phyloP scores from a whole-genome alignment of 257 asterid species.

The Penstemon davidsonii region DNA sequence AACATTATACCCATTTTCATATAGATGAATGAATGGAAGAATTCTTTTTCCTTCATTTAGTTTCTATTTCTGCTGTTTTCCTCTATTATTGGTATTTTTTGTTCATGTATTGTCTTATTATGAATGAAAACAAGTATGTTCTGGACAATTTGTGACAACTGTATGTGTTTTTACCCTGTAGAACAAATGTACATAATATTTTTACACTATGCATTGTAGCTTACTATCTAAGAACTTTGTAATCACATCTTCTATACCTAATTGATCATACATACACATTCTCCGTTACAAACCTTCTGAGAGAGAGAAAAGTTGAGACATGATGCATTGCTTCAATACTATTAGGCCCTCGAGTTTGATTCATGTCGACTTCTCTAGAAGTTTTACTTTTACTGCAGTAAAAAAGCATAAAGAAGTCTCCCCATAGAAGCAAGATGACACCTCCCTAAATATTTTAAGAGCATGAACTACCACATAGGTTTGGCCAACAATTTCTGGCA shows the following conservation, averaged over 20 bases:
- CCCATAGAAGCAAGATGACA: slow-evolving; percentile 40
- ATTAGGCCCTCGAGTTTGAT: slow-evolving; percentile 35
- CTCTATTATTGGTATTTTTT: too few species aligned
- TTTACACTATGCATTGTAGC: too few species aligned
- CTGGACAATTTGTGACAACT: too few species aligned
- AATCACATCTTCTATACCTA: not conserved
- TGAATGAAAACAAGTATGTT: too few species aligned
- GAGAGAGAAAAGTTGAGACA: slow-evolving; percentile 37
- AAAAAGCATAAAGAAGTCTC: slow-evolving; percentile 35
- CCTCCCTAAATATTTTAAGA: slow-evolving; percentile 40
- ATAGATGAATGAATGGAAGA: too few species aligned
- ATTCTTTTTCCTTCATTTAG: too few species aligned
- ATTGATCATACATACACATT: slow-evolving; percentile 23
- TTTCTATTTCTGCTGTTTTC: too few species aligned
- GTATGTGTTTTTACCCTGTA: too few species aligned
- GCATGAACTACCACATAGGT: slow-evolving; percentile 32
- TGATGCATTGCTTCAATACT: slow-evolving; percentile 43
- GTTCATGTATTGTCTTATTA: too few species aligned
- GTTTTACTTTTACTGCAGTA: slow-evolving; percentile 26
- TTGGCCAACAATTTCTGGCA: slow-evolving; percentile 26
- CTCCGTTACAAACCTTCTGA: slow-evolving; percentile 26
- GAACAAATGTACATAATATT: too few species aligned
- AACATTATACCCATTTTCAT: too few species aligned
- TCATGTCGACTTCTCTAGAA: slow-evolving; percentile 31
- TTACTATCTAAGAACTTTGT: not conserved